Percentiles rank a stretch among this genome's conserved stretches.
Conservation (phyloP, 768 basidiomycete species). For the Xerocomellus chrysenteron region DNA sequence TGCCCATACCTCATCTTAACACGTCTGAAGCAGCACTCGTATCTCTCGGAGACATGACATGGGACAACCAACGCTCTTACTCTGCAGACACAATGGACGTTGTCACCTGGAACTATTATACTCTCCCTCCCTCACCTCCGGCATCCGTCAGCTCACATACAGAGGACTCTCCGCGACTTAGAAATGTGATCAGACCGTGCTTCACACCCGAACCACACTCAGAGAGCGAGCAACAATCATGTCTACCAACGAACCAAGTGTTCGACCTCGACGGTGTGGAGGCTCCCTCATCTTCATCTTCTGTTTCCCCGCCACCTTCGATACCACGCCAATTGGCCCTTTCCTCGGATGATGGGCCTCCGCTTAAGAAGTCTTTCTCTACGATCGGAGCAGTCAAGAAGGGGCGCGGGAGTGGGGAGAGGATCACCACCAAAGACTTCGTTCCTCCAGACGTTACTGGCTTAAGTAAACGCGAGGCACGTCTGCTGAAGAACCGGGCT, state of each 20-base stretch:
- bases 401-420: constrained; percentile 45
- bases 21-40: constrained; percentile 57
- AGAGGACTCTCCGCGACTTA: constrained; percentile 46
- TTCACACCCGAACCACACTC: constrained; percentile 43
- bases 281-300: constrained; percentile 34
- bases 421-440: constrained; percentile 74
- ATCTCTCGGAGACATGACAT: constrained; percentile 44
- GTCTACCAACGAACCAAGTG: constrained; percentile 69
- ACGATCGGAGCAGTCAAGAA: constrained; percentile 46
- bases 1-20: constrained; percentile 59
- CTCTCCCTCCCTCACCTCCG: constrained; percentile 49
- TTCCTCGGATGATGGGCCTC: constrained; percentile 31
- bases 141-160: constrained; percentile 44
- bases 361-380: constrained; percentile 43
- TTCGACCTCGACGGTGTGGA: constrained; percentile 51
- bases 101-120: constrained; percentile 50
- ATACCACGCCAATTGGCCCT: constrained; percentile 35
- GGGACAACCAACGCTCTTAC: constrained; percentile 46
- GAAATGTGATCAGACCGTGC: constrained; percentile 52
- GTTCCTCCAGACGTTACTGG: constrained; percentile 87
- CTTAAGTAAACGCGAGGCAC: constrained; percentile 86
- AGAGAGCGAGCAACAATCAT: constrained; percentile 50
- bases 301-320: constrained; percentile 30
- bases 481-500: constrained; percentile 88
- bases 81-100: constrained; percentile 36